Percentiles rank a stretch among this genome's conserved stretches.
Conservation (phyloP, 768 basidiomycete genomes). For the Xerocomus potaroensis region DNA sequence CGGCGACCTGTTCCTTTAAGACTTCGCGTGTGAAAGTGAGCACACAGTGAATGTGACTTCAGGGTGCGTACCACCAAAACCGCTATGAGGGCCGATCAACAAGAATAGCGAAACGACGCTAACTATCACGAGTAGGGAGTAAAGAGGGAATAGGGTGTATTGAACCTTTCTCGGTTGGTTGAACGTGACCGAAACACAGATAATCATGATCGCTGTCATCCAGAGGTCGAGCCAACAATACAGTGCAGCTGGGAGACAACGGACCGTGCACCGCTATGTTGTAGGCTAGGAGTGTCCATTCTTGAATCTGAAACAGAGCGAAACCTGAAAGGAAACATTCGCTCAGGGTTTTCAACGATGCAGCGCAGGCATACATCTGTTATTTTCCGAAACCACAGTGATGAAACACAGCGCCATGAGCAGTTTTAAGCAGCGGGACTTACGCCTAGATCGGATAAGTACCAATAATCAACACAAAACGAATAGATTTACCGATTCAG, state of each 20-base stretch:
- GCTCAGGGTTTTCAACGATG: not conserved
- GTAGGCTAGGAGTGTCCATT: not conserved
- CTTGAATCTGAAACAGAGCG: not conserved
- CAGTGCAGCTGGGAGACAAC: not conserved
- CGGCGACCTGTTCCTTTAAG: too few relatives aligned
- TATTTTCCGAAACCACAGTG: not conserved
- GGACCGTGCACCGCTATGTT: not conserved
- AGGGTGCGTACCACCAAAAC: too few relatives aligned
- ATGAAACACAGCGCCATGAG: not conserved
- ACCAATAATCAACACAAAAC: not conserved
- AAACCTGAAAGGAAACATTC: not conserved
- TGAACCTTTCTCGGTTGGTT: not conserved
- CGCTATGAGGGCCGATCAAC: too few relatives aligned
- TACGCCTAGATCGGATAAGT: slow-evolving; percentile 4
- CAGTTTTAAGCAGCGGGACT: not conserved
- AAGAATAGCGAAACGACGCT: too few relatives aligned
- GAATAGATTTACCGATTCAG: not conserved
- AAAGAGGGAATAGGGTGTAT: slow-evolving; percentile 1
- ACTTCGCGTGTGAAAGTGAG: too few relatives aligned
- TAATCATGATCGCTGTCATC: slow-evolving; percentile 4
- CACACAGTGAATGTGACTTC: too few relatives aligned
- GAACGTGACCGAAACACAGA: slow-evolving; percentile 14
- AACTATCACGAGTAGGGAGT: not conserved
- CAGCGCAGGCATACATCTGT: slow-evolving; percentile 1
- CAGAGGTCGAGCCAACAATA: too few relatives aligned